Conservation (phyloP, 106 monocot species). For the Allium sativum region DNA sequence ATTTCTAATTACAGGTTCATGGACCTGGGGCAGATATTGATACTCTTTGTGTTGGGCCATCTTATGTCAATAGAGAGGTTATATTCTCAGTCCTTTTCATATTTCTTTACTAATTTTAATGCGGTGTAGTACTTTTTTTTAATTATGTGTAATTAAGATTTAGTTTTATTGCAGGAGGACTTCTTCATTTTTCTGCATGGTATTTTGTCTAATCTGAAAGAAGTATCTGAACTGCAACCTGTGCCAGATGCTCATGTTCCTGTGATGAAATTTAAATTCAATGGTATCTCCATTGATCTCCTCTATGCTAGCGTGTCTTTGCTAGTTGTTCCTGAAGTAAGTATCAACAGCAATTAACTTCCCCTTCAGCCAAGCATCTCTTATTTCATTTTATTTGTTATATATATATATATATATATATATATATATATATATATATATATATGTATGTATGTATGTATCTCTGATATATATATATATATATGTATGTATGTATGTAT, state of each 20-base stretch:
- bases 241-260: conserved; percentile 99
- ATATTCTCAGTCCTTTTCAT: background rate
- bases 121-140: background rate
- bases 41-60: conserved; percentile 92
- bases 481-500: background rate
- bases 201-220: conserved; percentile 60
- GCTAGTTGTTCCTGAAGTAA: conserved; percentile 81
- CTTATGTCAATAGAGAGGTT: conserved; percentile 97
- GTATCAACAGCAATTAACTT: background rate
- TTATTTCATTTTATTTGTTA: background rate
- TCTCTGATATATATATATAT: background rate
- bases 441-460: no score
- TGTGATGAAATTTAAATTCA: conserved; percentile 93
- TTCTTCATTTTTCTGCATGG: conserved; percentile 87
- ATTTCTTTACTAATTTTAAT: background rate
- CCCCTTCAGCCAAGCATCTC: background rate
- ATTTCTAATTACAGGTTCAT: conserved; percentile 53
- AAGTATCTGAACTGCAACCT: conserved; percentile 83
- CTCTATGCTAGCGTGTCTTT: conserved; percentile 93
- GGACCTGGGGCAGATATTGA: conserved; percentile 92
- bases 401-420: background rate
- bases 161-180: conserved; percentile 55
- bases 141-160: background rate
- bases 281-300: conserved; percentile 92
- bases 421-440: no score